Evolutionary conservation across 1,284 basidiomycete species (phyloP).

Genomic region (Ustilago shanxiensis): DNA sequence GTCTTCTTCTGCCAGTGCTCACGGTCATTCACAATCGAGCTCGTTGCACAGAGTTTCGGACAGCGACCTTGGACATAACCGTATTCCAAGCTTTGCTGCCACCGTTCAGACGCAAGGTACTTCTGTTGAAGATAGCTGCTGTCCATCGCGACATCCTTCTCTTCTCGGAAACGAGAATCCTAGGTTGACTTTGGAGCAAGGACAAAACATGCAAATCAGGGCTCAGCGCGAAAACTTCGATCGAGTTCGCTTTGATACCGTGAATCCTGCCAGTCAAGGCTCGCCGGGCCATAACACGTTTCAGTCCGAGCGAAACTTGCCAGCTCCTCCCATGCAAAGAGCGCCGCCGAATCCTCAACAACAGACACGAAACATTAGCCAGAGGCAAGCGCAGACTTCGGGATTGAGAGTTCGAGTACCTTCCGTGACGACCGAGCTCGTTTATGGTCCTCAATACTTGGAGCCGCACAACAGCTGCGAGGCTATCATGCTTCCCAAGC

Average conservation of each 20-base stretch:
- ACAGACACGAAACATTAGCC: neutral
- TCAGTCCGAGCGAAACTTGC: neutral
- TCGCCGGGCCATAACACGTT: neutral
- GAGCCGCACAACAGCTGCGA: slow-evolving; percentile 41
- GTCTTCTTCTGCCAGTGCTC: neutral
- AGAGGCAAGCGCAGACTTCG: too few species aligned
- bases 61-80: slow-evolving; percentile 11
- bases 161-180: neutral
- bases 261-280: neutral
- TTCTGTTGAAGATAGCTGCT: neutral
- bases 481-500: slow-evolving; percentile 28
- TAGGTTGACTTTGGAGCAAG: neutral
- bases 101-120: slow-evolving; percentile 10
- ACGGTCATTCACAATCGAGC: slow-evolving; percentile 1
- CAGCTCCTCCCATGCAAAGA: neutral
- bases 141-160: slow-evolving; percentile 7
- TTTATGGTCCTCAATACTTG: slow-evolving; percentile 10
- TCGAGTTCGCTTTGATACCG: neutral
- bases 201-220: neutral
- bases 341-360: neutral
- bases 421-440: slow-evolving; percentile 10
- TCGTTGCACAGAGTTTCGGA: slow-evolving; percentile 7
- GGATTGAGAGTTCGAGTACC: neutral
- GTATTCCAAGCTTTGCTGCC: slow-evolving; percentile 5
- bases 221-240: neutral